Conservation (phyloP, 2,329 filamentous ascomycete species). For the Trichoderma aggressivum region DNA sequence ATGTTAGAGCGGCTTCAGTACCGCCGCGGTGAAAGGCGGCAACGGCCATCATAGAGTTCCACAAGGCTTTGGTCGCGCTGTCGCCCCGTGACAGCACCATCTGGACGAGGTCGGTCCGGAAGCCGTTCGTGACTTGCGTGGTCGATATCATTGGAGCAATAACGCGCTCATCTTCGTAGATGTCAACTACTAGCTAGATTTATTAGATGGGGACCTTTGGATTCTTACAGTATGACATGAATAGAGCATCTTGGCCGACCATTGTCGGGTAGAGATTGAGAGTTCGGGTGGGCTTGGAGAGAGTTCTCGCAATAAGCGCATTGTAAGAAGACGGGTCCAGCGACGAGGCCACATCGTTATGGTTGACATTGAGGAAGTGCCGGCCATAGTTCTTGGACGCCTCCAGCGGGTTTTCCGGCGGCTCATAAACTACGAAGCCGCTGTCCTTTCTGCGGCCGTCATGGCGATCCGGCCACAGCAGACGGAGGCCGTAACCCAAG, state of each 20-base stretch:
- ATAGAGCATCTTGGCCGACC: constrained; percentile 18
- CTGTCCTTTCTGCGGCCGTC: constrained; percentile 39
- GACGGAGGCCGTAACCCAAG: constrained; percentile 43
- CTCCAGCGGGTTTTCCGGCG: constrained; percentile 22
- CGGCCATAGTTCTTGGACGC: constrained; percentile 31
- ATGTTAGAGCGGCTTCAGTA: constrained; percentile 37
- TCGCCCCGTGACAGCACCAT: constrained; percentile 40
- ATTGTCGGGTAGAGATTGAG: constrained; percentile 20
- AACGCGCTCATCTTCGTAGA: constrained; percentile 34
- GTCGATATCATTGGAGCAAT: constrained; percentile 47
- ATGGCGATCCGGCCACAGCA: constrained; percentile 46
- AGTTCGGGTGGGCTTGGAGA: constrained; percentile 3
- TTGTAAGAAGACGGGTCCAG: neutral
- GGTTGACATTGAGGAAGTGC: constrained; percentile 40
- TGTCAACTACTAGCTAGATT: neutral
- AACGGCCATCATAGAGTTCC: constrained; percentile 44
- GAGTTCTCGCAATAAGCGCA: neutral
- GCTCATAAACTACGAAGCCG: constrained; percentile 15
- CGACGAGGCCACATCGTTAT: constrained; percentile 32
- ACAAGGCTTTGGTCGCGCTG: constrained; percentile 36
- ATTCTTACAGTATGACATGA: constrained; percentile 26
- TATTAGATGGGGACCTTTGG: neutral
- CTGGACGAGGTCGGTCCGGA: constrained; percentile 43
- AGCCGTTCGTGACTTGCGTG: constrained; percentile 45
- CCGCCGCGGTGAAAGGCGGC: constrained; percentile 42